A percentile compares a stretch with the other conserved stretches of the same genome.
These are phyloP conservation scores for Debaryomyces coudertii DNA, from an alignment of 1,139 yeast genomes.

Conservation along the genomic window DNA sequence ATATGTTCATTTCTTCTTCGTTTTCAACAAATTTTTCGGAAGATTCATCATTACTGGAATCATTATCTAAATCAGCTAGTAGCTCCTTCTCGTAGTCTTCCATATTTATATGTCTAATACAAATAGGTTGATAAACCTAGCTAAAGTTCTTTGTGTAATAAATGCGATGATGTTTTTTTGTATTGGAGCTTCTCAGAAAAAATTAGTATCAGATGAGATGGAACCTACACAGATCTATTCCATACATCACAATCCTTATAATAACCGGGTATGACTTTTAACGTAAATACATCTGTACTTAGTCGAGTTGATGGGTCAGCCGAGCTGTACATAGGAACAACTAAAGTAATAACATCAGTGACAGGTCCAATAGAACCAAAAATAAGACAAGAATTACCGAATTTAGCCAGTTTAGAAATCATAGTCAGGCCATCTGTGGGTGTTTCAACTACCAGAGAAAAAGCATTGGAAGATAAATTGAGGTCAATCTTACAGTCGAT, in stretches of 20 bases:
- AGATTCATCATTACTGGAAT: constrained; percentile 18
- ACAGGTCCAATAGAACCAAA: constrained; percentile 92
- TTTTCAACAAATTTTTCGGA: constrained; percentile 7
- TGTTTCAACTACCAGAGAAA: constrained; percentile 76
- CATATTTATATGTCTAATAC: constrained; percentile 8
- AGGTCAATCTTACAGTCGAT: constrained; percentile 62
- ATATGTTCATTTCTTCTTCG: background rate
- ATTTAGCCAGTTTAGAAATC: constrained; percentile 77
- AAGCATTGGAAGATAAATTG: constrained; percentile 70
- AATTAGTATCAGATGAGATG: constrained; percentile 11
- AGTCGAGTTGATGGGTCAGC: constrained; percentile 82
- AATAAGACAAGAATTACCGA: constrained; percentile 82
- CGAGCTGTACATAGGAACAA: constrained; percentile 49
- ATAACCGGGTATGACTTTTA: constrained; percentile 17
- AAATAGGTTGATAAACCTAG: background rate
- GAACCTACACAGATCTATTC: background rate
- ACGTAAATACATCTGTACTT: constrained; percentile 39
- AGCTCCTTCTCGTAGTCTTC: constrained; percentile 38
- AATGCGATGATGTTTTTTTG: constrained; percentile 9
- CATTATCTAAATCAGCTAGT: constrained; percentile 37
- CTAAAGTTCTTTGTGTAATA: constrained; percentile 8
- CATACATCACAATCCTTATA: background rate
- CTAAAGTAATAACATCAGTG: constrained; percentile 72
- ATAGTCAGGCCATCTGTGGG: constrained; percentile 80
- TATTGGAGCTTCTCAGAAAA: background rate